Evolutionary conservation across 192 early-diverging fungal genomes (phyloP).

Genomic region (Endogone sp.): DNA sequence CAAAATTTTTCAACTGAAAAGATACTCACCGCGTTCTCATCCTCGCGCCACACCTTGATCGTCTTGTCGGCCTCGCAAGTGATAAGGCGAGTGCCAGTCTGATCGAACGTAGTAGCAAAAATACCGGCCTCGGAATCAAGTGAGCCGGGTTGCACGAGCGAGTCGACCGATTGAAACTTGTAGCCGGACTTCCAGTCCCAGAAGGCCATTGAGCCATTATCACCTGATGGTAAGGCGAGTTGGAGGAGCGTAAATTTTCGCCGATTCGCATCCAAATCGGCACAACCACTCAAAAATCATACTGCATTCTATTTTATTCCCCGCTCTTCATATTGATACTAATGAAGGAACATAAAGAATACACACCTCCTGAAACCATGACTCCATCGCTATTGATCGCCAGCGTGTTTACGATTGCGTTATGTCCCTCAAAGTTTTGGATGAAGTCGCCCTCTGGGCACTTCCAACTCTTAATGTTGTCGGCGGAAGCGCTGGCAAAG

Average conservation of each 20-base stretch:
- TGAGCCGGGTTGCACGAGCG: slow-evolving; percentile 92
- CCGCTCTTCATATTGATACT: too few relatives aligned
- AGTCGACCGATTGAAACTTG: slow-evolving; percentile 88
- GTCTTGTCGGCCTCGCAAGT: slow-evolving; percentile 99
- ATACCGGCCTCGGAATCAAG: slow-evolving; percentile 94
- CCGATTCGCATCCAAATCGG: too few relatives aligned
- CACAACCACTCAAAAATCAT: neutral
- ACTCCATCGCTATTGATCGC: slow-evolving; percentile 89
- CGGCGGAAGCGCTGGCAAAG: slow-evolving; percentile 85
- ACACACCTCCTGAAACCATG: slow-evolving; percentile 83
- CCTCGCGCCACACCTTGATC: slow-evolving; percentile 96
- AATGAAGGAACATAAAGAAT: slow-evolving; percentile 8
- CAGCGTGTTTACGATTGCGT: slow-evolving; percentile 89
- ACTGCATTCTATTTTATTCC: too few relatives aligned
- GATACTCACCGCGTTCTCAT: slow-evolving; percentile 62
- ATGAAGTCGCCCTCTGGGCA: slow-evolving; percentile 94
- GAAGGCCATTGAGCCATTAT: slow-evolving; percentile 96
- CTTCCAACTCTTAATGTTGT: slow-evolving; percentile 97
- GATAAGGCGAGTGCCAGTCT: slow-evolving; percentile 89
- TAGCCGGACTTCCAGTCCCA: slow-evolving; percentile 97
- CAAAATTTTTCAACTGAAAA: neutral
- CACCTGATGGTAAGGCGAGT: slow-evolving; percentile 41
- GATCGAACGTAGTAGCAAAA: slow-evolving; percentile 94
- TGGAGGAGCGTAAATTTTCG: neutral
- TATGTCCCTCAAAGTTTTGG: slow-evolving; percentile 86